Conservation (phyloP, 768 basidiomycete species). For the Tylopilus felleus region DNA sequence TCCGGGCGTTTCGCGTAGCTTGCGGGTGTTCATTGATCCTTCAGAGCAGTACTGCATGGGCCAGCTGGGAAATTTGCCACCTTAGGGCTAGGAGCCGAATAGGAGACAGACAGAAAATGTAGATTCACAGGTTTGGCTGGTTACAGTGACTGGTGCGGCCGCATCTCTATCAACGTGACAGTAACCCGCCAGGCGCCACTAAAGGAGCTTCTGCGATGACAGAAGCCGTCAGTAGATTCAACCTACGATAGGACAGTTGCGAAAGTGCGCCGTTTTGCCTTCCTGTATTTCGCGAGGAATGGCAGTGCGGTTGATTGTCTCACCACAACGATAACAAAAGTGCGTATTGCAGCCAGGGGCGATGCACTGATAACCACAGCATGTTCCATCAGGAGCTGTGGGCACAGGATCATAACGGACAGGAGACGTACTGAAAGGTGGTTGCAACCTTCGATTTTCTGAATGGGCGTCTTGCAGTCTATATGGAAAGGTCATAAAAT, state of each 20-base stretch:
- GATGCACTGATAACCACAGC: slow-evolving; percentile 39
- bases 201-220: no score
- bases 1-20: neutral
- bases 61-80: neutral
- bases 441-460: slow-evolving; percentile 52
- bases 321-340: slow-evolving; percentile 52
- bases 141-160: neutral
- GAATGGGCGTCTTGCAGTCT: slow-evolving; percentile 49
- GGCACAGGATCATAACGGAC: neutral
- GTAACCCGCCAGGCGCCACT: neutral
- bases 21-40: neutral
- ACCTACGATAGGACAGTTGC: slow-evolving; percentile 25
- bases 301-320: slow-evolving; percentile 41
- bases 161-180: neutral
- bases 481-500: neutral
- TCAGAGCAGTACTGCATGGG: neutral
- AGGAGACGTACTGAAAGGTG: slow-evolving; percentile 50
- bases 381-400: neutral
- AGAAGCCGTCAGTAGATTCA: neutral
- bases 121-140: neutral
- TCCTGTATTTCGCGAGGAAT: slow-evolving; percentile 30
- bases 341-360: slow-evolving; percentile 56
- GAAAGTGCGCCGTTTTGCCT: slow-evolving; percentile 35
- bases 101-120: neutral
- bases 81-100: neutral